Percentiles rank a stretch among this genome's conserved stretches.
These are phyloP conservation scores for Earliella scabrosa DNA, from an alignment of 1,284 basidiomycete species.

Conservation along the genomic window DNA sequence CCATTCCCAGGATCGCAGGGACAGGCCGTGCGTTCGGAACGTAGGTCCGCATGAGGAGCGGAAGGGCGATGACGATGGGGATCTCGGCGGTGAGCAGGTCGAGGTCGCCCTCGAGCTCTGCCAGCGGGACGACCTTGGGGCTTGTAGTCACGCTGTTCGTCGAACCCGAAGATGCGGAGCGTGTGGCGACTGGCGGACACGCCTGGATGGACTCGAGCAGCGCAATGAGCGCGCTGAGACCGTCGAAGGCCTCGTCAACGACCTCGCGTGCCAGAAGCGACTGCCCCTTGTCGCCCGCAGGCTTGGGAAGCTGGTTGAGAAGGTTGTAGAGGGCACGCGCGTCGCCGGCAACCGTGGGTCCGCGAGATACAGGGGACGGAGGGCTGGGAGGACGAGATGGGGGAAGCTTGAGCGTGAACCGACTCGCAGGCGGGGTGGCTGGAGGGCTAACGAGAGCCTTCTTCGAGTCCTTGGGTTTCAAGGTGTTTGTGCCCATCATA, in stretches of 20 bases:
- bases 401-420: slow-evolving; percentile 71
- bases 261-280: slow-evolving; percentile 69
- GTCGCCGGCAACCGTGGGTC: slow-evolving; percentile 54
- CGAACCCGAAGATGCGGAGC: background rate
- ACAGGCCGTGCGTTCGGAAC: slow-evolving; percentile 43
- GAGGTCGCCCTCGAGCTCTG: slow-evolving; percentile 49
- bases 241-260: slow-evolving; percentile 75
- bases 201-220: slow-evolving; percentile 57
- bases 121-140: slow-evolving; percentile 20
- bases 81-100: slow-evolving; percentile 58
- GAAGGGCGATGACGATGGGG: slow-evolving; percentile 71
- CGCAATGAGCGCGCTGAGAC: slow-evolving; percentile 56
- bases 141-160: slow-evolving; percentile 4
- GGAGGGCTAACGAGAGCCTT: slow-evolving; percentile 53
- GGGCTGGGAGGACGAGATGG: slow-evolving; percentile 72
- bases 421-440: slow-evolving; percentile 56
- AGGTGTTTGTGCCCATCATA: slow-evolving; percentile 32
- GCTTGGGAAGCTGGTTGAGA: slow-evolving; percentile 62
- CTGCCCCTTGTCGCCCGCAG: slow-evolving; percentile 47
- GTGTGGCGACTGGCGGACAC: background rate
- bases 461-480: slow-evolving; percentile 42
- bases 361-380: slow-evolving; percentile 35
- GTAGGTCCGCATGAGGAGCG: slow-evolving; percentile 57
- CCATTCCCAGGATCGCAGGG: slow-evolving; percentile 56
- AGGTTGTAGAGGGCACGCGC: slow-evolving; percentile 63